phyloP scores from a whole-genome alignment of 2,329 filamentous ascomycete species.

The Monilinia fructigena region DNA sequence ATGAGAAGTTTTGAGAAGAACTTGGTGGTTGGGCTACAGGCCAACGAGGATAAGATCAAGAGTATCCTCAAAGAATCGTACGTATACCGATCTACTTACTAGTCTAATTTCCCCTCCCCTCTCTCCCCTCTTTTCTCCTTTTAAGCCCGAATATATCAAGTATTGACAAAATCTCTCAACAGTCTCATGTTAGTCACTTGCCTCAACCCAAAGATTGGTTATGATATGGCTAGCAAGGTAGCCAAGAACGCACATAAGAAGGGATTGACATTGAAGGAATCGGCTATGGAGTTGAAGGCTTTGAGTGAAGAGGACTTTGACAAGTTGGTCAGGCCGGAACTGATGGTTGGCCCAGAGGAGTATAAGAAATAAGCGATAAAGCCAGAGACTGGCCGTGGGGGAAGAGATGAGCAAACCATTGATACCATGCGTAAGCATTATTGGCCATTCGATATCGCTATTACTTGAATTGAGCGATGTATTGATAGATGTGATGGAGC shows the following conservation, averaged over 20 bases:
- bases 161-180: constrained; percentile 21
- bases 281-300: constrained; percentile 88
- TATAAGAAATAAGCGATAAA: constrained; percentile 45
- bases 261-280: constrained; percentile 88
- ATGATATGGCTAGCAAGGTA: constrained; percentile 95
- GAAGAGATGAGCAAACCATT: neutral
- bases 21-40: constrained; percentile 80
- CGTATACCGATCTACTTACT: constrained; percentile 40
- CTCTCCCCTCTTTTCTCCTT: neutral
- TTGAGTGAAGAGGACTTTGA: constrained; percentile 89
- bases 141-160: neutral
- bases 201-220: constrained; percentile 94
- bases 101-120: neutral
- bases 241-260: constrained; percentile 99
- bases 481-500: neutral
- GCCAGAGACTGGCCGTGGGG: constrained; percentile 25
- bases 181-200: constrained; percentile 98
- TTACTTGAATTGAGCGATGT: neutral
- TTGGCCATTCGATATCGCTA: constrained; percentile 6
- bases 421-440: constrained; percentile 12
- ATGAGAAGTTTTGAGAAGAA: constrained; percentile 97
- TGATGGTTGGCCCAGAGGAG: constrained; percentile 86
- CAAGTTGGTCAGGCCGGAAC: constrained; percentile 81
- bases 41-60: constrained; percentile 89
- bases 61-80: constrained; percentile 93